Base-by-base conservation (phyloP, 2,329 filamentous ascomycete genomes). In the Penicillium occitanis region DNA sequence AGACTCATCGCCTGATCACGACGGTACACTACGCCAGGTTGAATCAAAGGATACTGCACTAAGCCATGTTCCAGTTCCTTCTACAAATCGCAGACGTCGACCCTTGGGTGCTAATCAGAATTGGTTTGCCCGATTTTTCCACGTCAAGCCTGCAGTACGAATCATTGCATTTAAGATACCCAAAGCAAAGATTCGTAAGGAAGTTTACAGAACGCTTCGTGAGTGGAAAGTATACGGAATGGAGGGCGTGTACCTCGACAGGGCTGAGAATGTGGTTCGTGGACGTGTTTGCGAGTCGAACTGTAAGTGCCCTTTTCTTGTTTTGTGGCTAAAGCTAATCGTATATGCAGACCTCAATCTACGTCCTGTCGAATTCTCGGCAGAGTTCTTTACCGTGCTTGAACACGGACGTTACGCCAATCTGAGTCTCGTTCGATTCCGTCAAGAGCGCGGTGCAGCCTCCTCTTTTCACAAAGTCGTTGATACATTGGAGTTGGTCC, bases 51-150 rank as follows among this genome's bases (percentile, higher is more conserved):
- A 66, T 14, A 44, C 60, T 30, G 60, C 44, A 17, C 42, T 53
- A 22, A 60, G 42, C 22, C 53, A 63, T 35, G 65, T 63, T 35
- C 61, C 65, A 22, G 48, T 59, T 13, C 46, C 60, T 5, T 42
- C 53, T 50, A 53, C 77, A 35, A 89, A 44, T 11, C 61, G 33
- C 10, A 61, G 19, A 44, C 65, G 30, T 48, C 37, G 61, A 42
- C 37, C 37, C 1, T 67, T 61, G 11, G 62, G 61, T 28, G 65
- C 61, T 13, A 67, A 88, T 74, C 89, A 92, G 73, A 96, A 90
- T 71, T 97, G 94, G 93, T 86, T 98, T 63, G 90, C 92, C 35
- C 90, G 92, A 17, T 87, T 98, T 55, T 92, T 98, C 81, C 88
- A 92, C 64, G 90, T 97, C 74, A 97, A 95, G 76, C 94, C 94